Conservation (phyloP, 2,329 filamentous ascomycete genomes). For the Hymenotorrendiella dingleyae region DNA sequence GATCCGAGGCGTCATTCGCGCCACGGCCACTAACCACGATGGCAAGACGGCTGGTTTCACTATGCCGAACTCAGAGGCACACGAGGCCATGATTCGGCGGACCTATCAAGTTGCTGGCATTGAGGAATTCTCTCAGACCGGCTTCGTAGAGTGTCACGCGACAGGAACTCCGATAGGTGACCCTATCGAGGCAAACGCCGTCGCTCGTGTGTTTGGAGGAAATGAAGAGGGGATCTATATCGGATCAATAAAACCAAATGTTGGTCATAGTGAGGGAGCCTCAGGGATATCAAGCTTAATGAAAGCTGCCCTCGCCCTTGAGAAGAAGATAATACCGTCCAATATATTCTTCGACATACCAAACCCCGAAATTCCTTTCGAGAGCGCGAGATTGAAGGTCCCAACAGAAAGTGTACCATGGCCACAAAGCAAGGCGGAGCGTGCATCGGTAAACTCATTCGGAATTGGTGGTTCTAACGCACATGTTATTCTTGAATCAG, state of each 20-base stretch:
- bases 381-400: conserved; percentile 30
- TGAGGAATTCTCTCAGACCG: conserved; percentile 9
- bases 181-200: conserved; percentile 11
- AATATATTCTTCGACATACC: conserved; percentile 13
- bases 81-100: conserved; percentile 23
- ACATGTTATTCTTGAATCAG: not conserved
- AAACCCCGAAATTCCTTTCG: conserved; percentile 21
- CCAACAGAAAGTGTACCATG: conserved; percentile 8
- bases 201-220: conserved; percentile 10
- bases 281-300: conserved; percentile 23
- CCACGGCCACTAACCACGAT: conserved; percentile 45
- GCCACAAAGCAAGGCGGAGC: conserved; percentile 6
- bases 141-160: conserved; percentile 14
- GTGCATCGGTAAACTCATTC: conserved; percentile 21
- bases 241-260: conserved; percentile 31
- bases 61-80: conserved; percentile 33
- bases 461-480: conserved; percentile 22
- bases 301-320: conserved; percentile 22
- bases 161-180: conserved; percentile 16
- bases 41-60: conserved; percentile 40
- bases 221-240: conserved; percentile 7
- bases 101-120: conserved; percentile 15
- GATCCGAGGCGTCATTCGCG: conserved; percentile 49
- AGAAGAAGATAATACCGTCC: conserved; percentile 16
- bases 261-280: conserved; percentile 25